Conservation (phyloP, 129 eudicot species). For the Ambrosia artemisiifolia region DNA sequence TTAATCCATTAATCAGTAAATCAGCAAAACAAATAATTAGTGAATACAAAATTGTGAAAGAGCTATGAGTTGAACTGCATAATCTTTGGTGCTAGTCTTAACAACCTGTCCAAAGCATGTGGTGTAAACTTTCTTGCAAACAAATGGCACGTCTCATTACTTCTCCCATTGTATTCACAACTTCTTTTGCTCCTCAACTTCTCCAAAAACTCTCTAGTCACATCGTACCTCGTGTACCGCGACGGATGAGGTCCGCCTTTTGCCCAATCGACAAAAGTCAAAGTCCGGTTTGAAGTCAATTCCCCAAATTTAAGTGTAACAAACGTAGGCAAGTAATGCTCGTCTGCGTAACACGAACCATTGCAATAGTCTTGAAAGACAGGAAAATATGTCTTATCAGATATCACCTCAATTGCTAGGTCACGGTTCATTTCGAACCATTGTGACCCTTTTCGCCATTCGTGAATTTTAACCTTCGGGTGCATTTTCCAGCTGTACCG, state of each 20-base stretch:
- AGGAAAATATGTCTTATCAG: conserved; percentile 37
- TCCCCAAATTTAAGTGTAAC: conserved; percentile 30
- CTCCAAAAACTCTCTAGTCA: conserved; percentile 35
- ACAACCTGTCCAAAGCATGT: conserved; percentile 42
- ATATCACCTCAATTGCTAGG: conserved; percentile 43
- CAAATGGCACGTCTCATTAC: conserved; percentile 37
- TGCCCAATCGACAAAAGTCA: conserved; percentile 60
- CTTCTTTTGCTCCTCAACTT: conserved; percentile 28
- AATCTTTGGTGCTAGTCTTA: conserved; percentile 47
- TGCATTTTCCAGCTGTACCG: conserved; percentile 42
- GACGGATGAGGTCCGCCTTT: conserved; percentile 53
- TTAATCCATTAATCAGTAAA: neutral
- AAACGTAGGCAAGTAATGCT: conserved; percentile 52
- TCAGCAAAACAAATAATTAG: neutral
- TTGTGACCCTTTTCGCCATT: conserved; percentile 64
- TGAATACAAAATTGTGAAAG: neutral
- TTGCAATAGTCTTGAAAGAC: conserved; percentile 31
- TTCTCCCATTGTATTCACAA: conserved; percentile 45
- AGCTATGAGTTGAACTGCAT: conserved; percentile 30
- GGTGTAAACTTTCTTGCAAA: conserved; percentile 58
- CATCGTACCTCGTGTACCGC: conserved; percentile 33
- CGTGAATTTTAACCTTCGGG: conserved; percentile 26
- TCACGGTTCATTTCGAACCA: conserved; percentile 51
- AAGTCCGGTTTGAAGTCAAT: conserved; percentile 34
- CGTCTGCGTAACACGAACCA: conserved; percentile 44